Conservation (phyloP, 208 protist species). For the Crithidia mellificae region DNA sequence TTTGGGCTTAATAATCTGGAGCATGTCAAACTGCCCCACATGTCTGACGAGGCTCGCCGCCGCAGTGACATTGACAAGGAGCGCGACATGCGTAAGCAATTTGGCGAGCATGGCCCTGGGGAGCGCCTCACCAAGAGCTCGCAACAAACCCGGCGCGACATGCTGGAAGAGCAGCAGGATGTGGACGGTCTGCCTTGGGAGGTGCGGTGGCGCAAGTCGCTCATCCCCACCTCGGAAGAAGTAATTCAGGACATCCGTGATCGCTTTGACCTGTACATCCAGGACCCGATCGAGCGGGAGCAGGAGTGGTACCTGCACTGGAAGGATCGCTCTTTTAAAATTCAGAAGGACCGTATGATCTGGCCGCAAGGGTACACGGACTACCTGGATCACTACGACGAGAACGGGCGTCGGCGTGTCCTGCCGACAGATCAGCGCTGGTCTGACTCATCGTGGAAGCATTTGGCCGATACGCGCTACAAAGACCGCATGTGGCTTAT, state of each 20-base stretch:
- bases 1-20: conserved; percentile 81
- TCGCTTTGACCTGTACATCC: conserved; percentile 87
- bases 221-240: conserved; percentile 89
- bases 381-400: conserved; percentile 91
- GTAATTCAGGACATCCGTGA: conserved; percentile 89
- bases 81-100: conserved; percentile 68
- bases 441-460: conserved; percentile 90
- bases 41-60: conserved; percentile 46
- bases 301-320: conserved; percentile 92
- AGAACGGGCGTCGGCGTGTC: conserved; percentile 77
- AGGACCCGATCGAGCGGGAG: conserved; percentile 89
- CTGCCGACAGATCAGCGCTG: conserved; percentile 86
- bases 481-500: conserved; percentile 91
- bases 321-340: conserved; percentile 87
- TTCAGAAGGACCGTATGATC: conserved; percentile 90
- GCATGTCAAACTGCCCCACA: conserved; percentile 69
- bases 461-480: conserved; percentile 86
- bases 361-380: conserved; percentile 92
- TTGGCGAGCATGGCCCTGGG: conserved; percentile 78
- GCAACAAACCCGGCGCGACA: conserved; percentile 71
- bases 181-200: conserved; percentile 90
- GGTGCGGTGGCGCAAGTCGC: conserved; percentile 78
- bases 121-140: conserved; percentile 77
- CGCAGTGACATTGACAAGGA: conserved; percentile 83
- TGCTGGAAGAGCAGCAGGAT: conserved; percentile 88